Percentiles rank a stretch among this genome's conserved stretches.
Conservation (phyloP, 2,329 filamentous ascomycete species). For the Penicillium digitatum region DNA sequence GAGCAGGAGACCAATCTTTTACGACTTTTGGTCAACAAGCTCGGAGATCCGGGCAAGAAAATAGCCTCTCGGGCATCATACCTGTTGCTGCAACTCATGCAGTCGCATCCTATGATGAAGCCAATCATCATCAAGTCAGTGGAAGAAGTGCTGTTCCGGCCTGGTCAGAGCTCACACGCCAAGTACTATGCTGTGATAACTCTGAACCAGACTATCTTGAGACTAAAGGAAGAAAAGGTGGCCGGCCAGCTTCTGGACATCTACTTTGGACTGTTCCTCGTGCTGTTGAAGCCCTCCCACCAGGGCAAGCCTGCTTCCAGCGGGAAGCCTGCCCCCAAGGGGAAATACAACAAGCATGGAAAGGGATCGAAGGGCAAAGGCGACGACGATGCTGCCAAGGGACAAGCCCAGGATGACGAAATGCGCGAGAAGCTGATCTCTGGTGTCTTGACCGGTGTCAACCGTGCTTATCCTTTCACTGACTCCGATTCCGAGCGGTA, state of each 20-base stretch:
- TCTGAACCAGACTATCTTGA: constrained; percentile 92
- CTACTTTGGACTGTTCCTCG: constrained; percentile 86
- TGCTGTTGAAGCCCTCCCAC: constrained; percentile 62
- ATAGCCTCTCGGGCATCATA: constrained; percentile 92
- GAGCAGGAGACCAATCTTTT: constrained; percentile 95
- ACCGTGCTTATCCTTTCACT: constrained; percentile 91
- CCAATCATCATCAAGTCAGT: constrained; percentile 76
- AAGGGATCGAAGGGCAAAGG: constrained; percentile 50
- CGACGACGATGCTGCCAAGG: constrained; percentile 38
- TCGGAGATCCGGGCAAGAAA: constrained; percentile 92
- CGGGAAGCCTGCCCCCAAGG: constrained; percentile 49
- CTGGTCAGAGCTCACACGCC: constrained; percentile 79
- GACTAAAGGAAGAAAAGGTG: constrained; percentile 73
- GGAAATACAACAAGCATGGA: constrained; percentile 46
- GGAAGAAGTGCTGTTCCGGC: constrained; percentile 83
- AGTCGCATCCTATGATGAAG: constrained; percentile 91
- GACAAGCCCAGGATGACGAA: constrained; percentile 56
- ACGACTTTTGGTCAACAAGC: constrained; percentile 88
- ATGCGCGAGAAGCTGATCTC: constrained; percentile 88
- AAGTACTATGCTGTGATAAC: constrained; percentile 97
- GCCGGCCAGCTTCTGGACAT: constrained; percentile 79
- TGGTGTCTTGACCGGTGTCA: constrained; percentile 87
- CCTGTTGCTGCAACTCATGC: constrained; percentile 84
- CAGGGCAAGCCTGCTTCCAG: constrained; percentile 29
- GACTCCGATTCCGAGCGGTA: constrained; percentile 72